A percentile compares a stretch with the other conserved stretches of the same genome.
phyloP scores from a whole-genome alignment of 2,329 filamentous ascomycete genomes.

The Ophiostoma quercus region DNA sequence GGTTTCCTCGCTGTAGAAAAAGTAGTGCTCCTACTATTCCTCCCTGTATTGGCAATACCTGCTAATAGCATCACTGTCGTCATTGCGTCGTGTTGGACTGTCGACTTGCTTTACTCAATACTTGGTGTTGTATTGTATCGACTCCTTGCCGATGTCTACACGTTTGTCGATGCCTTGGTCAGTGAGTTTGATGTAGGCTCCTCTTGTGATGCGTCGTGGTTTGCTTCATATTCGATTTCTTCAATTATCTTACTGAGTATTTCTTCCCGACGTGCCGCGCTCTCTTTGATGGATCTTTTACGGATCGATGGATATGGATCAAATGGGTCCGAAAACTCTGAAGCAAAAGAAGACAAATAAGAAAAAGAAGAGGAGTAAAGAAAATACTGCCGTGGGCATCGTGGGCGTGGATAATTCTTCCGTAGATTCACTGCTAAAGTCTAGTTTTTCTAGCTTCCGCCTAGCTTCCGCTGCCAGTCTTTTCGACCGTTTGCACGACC shows the following conservation, averaged over 20 bases:
- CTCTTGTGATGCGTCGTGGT: not conserved
- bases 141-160: not conserved
- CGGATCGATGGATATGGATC: not conserved
- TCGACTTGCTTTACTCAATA: not conserved
- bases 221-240: too few relatives aligned
- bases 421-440: not conserved
- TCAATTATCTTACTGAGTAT: too few relatives aligned
- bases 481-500: not conserved
- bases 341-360: not conserved
- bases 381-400: not conserved
- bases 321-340: not conserved
- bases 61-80: not conserved
- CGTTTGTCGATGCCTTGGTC: not conserved
- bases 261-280: too few relatives aligned
- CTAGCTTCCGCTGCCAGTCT: not conserved
- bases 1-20: not conserved
- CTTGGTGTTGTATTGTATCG: not conserved
- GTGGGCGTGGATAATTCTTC: not conserved
- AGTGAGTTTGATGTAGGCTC: not conserved
- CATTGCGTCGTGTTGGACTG: not conserved
- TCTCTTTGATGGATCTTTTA: not conserved
- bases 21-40: not conserved
- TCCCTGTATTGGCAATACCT: not conserved
- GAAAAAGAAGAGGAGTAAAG: not conserved
- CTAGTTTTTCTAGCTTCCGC: constrained; percentile 6